Base-by-base conservation (phyloP, 768 basidiomycete species). In the Kwoniella sp. region DNA sequence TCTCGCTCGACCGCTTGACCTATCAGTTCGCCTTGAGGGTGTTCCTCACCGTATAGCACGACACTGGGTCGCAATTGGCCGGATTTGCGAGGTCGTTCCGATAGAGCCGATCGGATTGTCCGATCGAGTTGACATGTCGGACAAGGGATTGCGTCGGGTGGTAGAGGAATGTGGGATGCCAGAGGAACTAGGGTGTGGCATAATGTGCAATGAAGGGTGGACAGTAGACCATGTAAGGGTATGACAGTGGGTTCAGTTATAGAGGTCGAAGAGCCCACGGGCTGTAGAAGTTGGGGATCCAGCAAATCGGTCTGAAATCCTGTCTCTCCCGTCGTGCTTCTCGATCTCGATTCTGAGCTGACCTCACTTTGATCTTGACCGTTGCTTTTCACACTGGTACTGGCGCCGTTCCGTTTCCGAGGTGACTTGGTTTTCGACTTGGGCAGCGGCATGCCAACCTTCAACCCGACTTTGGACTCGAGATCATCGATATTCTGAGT, bases 401-500 rank as follows among this genome's bases (percentile, higher is more conserved):
- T 38, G 12, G 23, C 7, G 22, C 22, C 34, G 11, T 52, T 58
- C 23, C 50, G 22, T 25, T 51, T 51, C 2, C 50, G 11, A 23
- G 23, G 50, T 25, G 50, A 51, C 5, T 45, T 45, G 8, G 41
- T 11, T 17, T 45, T 45, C n/a, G 54, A 20, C 26, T 34, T 38
- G 2, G 34, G 17, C 25, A 29, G 34, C 85, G 92, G 91, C 12
- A 93, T 84, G n/a, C 92, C 92, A 66, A 91, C 90, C 0, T 89
- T 87, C 11, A 95, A 85, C 2, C 93, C 93, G n/a, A 86, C 89
- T 78, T 92, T 92, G 65, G 84, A 83, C 77, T 95, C 93, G 47
- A 95, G 87, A 26, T 88, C 88, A 77, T 95, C 93, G 65, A 94
- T 94, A 81, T 95, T 94, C 83, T 95, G 93, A 0, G 93, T 93